These are phyloP conservation scores for Fonsecaea erecta DNA, from an alignment of 2,329 filamentous ascomycete species.

Conservation along the genomic window DNA sequence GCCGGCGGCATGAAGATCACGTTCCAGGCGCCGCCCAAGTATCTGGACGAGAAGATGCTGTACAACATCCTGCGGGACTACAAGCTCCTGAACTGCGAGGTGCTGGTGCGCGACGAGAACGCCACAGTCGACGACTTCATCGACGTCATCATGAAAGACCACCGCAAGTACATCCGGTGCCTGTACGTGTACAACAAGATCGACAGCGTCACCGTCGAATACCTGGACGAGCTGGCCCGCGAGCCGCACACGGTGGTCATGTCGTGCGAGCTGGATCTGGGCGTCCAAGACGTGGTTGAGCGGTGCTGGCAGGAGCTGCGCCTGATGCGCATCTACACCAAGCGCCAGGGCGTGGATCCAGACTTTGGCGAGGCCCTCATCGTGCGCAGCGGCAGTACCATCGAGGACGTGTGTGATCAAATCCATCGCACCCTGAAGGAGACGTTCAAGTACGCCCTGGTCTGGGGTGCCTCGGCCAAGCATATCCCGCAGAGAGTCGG, in stretches of 20 bases:
- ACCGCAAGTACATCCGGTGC: slow-evolving; percentile 92
- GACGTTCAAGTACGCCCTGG: slow-evolving; percentile 96
- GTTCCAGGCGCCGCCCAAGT: slow-evolving; percentile 85
- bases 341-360: slow-evolving; percentile 88
- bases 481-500: slow-evolving; percentile 95
- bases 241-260: slow-evolving; percentile 96
- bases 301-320: slow-evolving; percentile 91
- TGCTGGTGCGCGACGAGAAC: slow-evolving; percentile 91
- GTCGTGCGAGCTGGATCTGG: slow-evolving; percentile 94
- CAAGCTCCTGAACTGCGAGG: slow-evolving; percentile 97
- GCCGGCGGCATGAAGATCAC: slow-evolving; percentile 99
- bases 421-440: slow-evolving; percentile 95
- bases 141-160: slow-evolving; percentile 99
- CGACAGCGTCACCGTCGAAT: slow-evolving; percentile 90
- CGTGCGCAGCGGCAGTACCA: slow-evolving; percentile 81
- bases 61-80: slow-evolving; percentile 98
- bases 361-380: slow-evolving; percentile 91
- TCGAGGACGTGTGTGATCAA: slow-evolving; percentile 96
- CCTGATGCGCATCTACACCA: slow-evolving; percentile 92
- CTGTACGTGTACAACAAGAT: slow-evolving; percentile 99
- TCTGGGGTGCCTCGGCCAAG: slow-evolving; percentile 95
- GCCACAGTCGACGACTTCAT: slow-evolving; percentile 98
- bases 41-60: slow-evolving; percentile 95
- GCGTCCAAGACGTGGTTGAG: slow-evolving; percentile 90
- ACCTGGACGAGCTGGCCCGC: slow-evolving; percentile 86